A percentile compares a stretch with the other conserved stretches of the same genome.
These are phyloP conservation scores for Cladosporium sp. DNA, from an alignment of 2,329 filamentous ascomycete genomes.

Conservation along the genomic window DNA sequence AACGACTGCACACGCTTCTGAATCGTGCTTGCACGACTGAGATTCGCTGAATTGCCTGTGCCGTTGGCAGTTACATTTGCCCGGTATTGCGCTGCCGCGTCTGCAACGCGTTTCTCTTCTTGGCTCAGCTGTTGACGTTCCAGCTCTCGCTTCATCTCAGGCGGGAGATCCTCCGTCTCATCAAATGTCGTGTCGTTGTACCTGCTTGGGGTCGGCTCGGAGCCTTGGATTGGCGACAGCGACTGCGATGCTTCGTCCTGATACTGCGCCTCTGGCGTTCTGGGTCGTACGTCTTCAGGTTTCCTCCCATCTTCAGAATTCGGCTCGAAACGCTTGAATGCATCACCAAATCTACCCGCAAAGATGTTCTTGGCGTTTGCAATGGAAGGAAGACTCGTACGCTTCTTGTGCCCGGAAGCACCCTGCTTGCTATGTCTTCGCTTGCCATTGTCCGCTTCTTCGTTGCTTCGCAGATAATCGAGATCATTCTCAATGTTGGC, in stretches of 20 bases:
- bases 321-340: constrained; percentile 83
- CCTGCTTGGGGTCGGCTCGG: constrained; percentile 67
- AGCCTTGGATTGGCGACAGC: constrained; percentile 72
- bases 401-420: constrained; percentile 61
- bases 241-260: constrained; percentile 18
- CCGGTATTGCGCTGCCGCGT: constrained; percentile 84
- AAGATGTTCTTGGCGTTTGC: constrained; percentile 68
- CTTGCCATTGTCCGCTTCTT: constrained; percentile 55
- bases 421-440: constrained; percentile 60
- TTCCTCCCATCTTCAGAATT: constrained; percentile 19
- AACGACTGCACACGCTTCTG: constrained; percentile 87
- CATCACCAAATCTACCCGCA: constrained; percentile 87
- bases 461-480: constrained; percentile 76
- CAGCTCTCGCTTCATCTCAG: constrained; percentile 86
- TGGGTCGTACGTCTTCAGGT: background rate
- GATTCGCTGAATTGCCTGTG: constrained; percentile 52
- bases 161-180: constrained; percentile 71
- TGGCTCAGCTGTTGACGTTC: constrained; percentile 78
- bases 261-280: constrained; percentile 12
- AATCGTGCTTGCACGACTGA: constrained; percentile 74
- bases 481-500: constrained; percentile 75
- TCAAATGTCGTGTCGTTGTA: constrained; percentile 48
- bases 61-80: constrained; percentile 67
- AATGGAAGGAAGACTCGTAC: constrained; percentile 68
- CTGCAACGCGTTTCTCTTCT: constrained; percentile 87